Evolutionary conservation across 768 basidiomycete species (phyloP).

Genomic region (Russula dissimulans): DNA sequence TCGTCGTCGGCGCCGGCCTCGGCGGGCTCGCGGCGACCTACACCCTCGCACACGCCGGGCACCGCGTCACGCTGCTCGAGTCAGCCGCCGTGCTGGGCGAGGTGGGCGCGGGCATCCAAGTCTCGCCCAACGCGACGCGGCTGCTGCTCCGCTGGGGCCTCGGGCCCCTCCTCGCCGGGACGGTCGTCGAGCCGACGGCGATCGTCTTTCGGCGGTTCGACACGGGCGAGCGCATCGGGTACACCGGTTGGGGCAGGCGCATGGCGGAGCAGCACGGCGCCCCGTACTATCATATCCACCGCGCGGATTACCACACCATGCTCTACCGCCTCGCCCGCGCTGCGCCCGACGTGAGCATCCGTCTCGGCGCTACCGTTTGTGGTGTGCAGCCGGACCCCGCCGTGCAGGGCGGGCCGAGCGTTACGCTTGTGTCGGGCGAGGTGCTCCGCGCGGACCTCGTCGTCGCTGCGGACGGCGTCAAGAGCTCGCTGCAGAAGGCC

Average conservation of each 20-base stretch:
- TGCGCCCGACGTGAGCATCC: conserved; percentile 25
- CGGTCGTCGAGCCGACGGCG: conserved; percentile 30
- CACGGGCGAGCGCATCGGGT: conserved; percentile 32
- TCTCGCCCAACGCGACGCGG: conserved; percentile 33
- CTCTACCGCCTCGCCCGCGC: conserved; percentile 28
- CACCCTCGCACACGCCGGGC: conserved; percentile 33
- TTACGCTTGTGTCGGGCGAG: conserved; percentile 31
- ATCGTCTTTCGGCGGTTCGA: conserved; percentile 32
- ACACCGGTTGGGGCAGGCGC: conserved; percentile 28
- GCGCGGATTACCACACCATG: conserved; percentile 35
- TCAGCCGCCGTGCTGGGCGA: conserved; percentile 32
- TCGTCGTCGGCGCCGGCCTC: conserved; percentile 35
- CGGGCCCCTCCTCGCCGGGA: conserved; percentile 24
- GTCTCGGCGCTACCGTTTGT: conserved; percentile 29
- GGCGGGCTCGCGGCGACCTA: conserved; percentile 35
- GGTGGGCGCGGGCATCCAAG: conserved; percentile 36
- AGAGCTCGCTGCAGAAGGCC: conserved; percentile 40
- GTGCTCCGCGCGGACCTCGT: conserved; percentile 31
- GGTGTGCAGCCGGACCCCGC: conserved; percentile 26
- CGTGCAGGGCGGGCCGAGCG: conserved; percentile 21
- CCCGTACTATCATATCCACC: conserved; percentile 36
- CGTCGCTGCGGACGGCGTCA: conserved; percentile 36
- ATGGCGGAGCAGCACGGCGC: conserved; percentile 29
- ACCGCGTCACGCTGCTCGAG: conserved; percentile 33
- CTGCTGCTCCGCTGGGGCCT: conserved; percentile 34